These are phyloP conservation scores for Hypseocharis bilobata DNA, from an alignment of 441 rosid genomes.

Conservation along the genomic window DNA sequence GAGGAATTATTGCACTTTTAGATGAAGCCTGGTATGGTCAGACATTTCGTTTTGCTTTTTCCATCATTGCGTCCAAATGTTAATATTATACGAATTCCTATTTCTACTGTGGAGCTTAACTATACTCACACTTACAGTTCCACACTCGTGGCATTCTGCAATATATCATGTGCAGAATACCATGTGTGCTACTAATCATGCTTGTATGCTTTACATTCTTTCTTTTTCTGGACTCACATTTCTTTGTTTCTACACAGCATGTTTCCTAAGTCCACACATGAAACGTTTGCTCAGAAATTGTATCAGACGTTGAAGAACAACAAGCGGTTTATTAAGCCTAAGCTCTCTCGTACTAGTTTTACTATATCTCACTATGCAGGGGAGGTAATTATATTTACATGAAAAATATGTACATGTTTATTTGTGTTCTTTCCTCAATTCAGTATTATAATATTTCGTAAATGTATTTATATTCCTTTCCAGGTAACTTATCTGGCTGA, in stretches of 20 bases:
- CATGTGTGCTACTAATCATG: not conserved
- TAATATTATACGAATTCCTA: not conserved
- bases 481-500: constrained; percentile 92
- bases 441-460: constrained; percentile 18
- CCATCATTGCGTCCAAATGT: constrained; percentile 9
- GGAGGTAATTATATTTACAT: constrained; percentile 60
- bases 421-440: constrained; percentile 6
- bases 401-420: constrained; percentile 18
- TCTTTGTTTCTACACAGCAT: constrained; percentile 51
- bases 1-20: constrained; percentile 93
- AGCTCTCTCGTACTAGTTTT: constrained; percentile 96
- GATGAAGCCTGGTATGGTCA: constrained; percentile 93
- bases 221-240: constrained; percentile 20
- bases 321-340: constrained; percentile 95
- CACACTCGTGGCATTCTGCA: not conserved
- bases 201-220: constrained; percentile 16
- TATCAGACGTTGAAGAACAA: constrained; percentile 87
- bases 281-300: constrained; percentile 98
- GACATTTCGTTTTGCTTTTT: constrained; percentile 15
- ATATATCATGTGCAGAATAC: constrained; percentile 8
- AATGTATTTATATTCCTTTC: constrained; percentile 15
- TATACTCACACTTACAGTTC: not conserved
- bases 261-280: constrained; percentile 99
- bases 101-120: not conserved
- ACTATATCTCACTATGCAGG: constrained; percentile 97